Conservation (phyloP, 2,329 filamentous ascomycete species). For the Fusarium tjaetaba region DNA sequence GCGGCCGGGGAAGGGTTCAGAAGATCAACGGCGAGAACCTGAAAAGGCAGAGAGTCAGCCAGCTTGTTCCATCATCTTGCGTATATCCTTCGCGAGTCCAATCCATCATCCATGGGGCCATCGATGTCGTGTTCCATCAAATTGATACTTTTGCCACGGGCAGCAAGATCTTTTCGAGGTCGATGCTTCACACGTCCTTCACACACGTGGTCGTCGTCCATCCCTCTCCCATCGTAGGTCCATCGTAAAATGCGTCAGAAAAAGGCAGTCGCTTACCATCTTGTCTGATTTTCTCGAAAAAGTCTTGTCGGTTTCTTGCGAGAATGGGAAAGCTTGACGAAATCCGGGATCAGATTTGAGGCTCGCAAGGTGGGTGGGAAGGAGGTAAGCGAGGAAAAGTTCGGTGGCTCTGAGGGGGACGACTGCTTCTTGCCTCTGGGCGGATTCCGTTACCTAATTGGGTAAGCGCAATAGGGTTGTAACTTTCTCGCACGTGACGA, state of each 20-base stretch:
- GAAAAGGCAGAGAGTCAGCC: slow-evolving; percentile 58
- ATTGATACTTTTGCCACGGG: slow-evolving; percentile 31
- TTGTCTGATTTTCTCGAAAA: slow-evolving; percentile 66
- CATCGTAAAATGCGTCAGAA: slow-evolving; percentile 32
- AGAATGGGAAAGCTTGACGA: slow-evolving; percentile 60
- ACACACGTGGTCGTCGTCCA: slow-evolving; percentile 29
- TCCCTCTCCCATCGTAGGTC: slow-evolving; percentile 35
- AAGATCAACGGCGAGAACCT: slow-evolving; percentile 99
- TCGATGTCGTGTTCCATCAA: slow-evolving; percentile 28
- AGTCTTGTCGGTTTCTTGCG: slow-evolving; percentile 57
- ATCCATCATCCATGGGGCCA: slow-evolving; percentile 9
- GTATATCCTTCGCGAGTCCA: slow-evolving; percentile 19
- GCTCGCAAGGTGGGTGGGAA: slow-evolving; percentile 60
- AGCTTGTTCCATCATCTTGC: slow-evolving; percentile 38
- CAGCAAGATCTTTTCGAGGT: slow-evolving; percentile 14
- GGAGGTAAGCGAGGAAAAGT: slow-evolving; percentile 62
- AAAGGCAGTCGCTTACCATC: slow-evolving; percentile 68
- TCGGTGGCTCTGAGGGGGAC: slow-evolving; percentile 53
- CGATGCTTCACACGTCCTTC: slow-evolving; percentile 32
- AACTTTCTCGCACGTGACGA: slow-evolving; percentile 52
- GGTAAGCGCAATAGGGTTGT: slow-evolving; percentile 48
- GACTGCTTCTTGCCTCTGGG: slow-evolving; percentile 48
- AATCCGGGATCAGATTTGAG: slow-evolving; percentile 67
- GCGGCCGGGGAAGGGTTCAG: slow-evolving; percentile 98
- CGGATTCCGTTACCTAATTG: slow-evolving; percentile 52